Conservation (phyloP, 2,329 filamentous ascomycete species). For the Ilyonectria destructans region DNA sequence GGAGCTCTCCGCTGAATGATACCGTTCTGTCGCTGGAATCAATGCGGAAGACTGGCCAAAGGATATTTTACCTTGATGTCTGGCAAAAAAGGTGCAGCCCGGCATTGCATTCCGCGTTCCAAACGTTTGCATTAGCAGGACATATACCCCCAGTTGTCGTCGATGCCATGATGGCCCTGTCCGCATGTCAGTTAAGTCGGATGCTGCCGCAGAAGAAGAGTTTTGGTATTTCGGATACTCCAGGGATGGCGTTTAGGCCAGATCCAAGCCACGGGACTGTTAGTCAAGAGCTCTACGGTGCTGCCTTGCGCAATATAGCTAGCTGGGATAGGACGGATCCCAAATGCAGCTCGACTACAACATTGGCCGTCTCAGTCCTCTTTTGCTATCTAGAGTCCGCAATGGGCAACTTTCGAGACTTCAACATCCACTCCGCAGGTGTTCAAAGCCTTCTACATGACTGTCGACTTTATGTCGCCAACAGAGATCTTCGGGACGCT, state of each 20-base stretch:
- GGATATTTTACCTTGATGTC: slow-evolving; percentile 20
- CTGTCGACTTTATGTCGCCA: not conserved
- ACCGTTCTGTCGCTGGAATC: not conserved
- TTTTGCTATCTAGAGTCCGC: slow-evolving; percentile 46
- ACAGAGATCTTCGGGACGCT: not conserved
- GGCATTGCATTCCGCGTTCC: slow-evolving; percentile 22
- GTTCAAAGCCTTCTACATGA: slow-evolving; percentile 8
- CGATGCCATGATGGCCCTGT: slow-evolving; percentile 26
- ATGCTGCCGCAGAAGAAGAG: slow-evolving; percentile 21
- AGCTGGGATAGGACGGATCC: slow-evolving; percentile 2
- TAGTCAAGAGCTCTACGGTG: slow-evolving; percentile 29
- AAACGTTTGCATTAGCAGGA: not conserved
- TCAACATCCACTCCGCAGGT: slow-evolving; percentile 34
- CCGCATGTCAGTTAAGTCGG: slow-evolving; percentile 31
- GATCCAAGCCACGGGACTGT: slow-evolving; percentile 15
- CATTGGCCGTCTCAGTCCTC: slow-evolving; percentile 35
- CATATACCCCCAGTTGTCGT: not conserved
- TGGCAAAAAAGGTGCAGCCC: slow-evolving; percentile 31
- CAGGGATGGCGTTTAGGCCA: slow-evolving; percentile 15
- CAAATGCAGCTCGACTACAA: not conserved
- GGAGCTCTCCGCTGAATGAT: not conserved
- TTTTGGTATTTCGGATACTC: not conserved
- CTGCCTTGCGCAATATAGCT: slow-evolving; percentile 17
- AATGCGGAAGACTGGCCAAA: not conserved
- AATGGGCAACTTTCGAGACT: slow-evolving; percentile 44